A percentile compares a stretch with the other conserved stretches of the same genome.
These are phyloP conservation scores for Elsinoe australis DNA, from an alignment of 2,329 filamentous ascomycete genomes.

Conservation along the genomic window DNA sequence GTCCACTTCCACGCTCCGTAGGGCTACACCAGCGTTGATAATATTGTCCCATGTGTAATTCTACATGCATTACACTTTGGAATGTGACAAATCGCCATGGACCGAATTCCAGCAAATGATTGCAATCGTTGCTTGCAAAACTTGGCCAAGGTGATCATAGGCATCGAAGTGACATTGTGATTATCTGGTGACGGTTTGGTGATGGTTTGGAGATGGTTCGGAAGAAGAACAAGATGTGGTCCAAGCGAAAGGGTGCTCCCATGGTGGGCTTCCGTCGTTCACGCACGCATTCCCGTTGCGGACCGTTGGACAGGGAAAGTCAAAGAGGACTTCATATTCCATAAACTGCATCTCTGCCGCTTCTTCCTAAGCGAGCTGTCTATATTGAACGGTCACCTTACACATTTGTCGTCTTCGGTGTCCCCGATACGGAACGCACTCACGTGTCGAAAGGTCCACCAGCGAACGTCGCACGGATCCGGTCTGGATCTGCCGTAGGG, in stretches of 20 bases:
- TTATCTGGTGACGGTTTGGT: too few relatives aligned
- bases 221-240: not conserved
- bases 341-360: not conserved
- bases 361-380: not conserved
- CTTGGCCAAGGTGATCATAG: not conserved
- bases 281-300: not conserved
- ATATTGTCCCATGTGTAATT: too few relatives aligned
- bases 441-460: not conserved
- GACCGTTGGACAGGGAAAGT: not conserved
- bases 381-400: slow-evolving; percentile 3
- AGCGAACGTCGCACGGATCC: too few relatives aligned
- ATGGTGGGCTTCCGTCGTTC: too few relatives aligned
- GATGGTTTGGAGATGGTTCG: not conserved
- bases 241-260: not conserved
- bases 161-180: not conserved
- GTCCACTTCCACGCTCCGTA: too few relatives aligned
- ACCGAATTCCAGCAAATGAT: too few relatives aligned
- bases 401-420: not conserved
- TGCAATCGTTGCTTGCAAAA: too few relatives aligned
- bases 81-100: too few relatives aligned
- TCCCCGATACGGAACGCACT: not conserved
- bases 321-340: too few relatives aligned
- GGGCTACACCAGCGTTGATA: too few relatives aligned
- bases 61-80: too few relatives aligned
- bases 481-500: too few relatives aligned